These are phyloP conservation scores for Cladosporium oxysporum DNA, from an alignment of 2,329 filamentous ascomycete species.

Conservation along the genomic window DNA sequence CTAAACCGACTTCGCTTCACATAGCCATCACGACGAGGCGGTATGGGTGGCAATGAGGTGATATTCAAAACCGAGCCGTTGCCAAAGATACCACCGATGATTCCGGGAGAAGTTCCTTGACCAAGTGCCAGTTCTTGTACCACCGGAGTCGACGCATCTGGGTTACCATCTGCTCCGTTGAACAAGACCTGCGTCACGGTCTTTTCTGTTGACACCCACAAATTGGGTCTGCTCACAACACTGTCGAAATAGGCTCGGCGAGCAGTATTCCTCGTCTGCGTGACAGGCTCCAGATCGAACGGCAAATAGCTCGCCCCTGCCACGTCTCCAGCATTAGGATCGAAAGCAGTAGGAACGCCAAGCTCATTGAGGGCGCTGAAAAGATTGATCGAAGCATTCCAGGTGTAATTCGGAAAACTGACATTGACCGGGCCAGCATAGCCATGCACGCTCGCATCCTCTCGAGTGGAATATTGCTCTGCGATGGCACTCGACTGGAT, in stretches of 20 bases:
- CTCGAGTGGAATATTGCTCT: slow-evolving; percentile 41
- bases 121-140: slow-evolving; percentile 21
- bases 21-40: neutral
- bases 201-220: slow-evolving; percentile 40
- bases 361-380: slow-evolving; percentile 43
- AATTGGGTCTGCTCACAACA: slow-evolving; percentile 37
- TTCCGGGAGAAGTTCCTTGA: slow-evolving; percentile 25
- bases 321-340: slow-evolving; percentile 42
- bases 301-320: slow-evolving; percentile 43
- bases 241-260: slow-evolving; percentile 43
- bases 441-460: slow-evolving; percentile 47
- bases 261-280: slow-evolving; percentile 45
- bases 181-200: slow-evolving; percentile 40
- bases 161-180: slow-evolving; percentile 26
- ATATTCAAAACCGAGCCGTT: slow-evolving; percentile 22
- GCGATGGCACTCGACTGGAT: slow-evolving; percentile 37
- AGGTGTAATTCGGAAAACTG: slow-evolving; percentile 48
- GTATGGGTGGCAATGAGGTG: slow-evolving; percentile 4
- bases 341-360: slow-evolving; percentile 39
- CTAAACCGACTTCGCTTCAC: neutral
- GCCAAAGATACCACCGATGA: slow-evolving; percentile 26
- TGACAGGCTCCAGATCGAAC: slow-evolving; percentile 38
- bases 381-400: slow-evolving; percentile 39
- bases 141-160: slow-evolving; percentile 21
- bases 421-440: slow-evolving; percentile 52